Evolutionary conservation across 2,329 filamentous ascomycete species (phyloP).

Genomic region (Alternaria hordeiaustralica): DNA sequence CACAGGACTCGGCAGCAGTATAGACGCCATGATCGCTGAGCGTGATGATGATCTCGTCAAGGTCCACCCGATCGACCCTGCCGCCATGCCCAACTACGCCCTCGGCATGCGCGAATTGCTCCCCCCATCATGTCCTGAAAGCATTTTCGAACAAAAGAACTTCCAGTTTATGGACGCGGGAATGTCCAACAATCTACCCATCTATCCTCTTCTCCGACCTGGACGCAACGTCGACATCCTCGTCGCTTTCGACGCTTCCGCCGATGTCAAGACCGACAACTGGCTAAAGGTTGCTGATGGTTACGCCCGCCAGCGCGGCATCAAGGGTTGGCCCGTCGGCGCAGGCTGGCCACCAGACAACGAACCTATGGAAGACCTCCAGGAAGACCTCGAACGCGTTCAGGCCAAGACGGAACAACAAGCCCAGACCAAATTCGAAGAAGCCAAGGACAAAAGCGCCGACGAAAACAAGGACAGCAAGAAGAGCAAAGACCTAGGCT

Average conservation of each 20-base stretch:
- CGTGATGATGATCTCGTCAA: constrained; percentile 85
- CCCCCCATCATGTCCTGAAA: constrained; percentile 77
- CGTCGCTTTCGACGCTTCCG: constrained; percentile 91
- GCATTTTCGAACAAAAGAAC: constrained; percentile 73
- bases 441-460: constrained; percentile 56
- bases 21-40: constrained; percentile 84
- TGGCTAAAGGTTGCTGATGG: constrained; percentile 95
- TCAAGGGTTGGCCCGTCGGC: constrained; percentile 94
- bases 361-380: constrained; percentile 65
- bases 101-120: constrained; percentile 80
- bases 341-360: constrained; percentile 84
- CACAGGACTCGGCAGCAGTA: constrained; percentile 69
- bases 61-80: constrained; percentile 93
- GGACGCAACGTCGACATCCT: constrained; percentile 89
- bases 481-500: constrained; percentile 67
- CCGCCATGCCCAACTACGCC: constrained; percentile 86
- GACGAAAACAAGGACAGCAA: constrained; percentile 35
- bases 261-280: constrained; percentile 91
- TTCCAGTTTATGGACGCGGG: constrained; percentile 84
- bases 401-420: constrained; percentile 66
- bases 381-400: constrained; percentile 71
- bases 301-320: constrained; percentile 85
- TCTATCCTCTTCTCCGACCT: constrained; percentile 89
- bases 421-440: constrained; percentile 67
- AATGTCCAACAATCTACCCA: constrained; percentile 97